Percentiles rank a stretch among this genome's conserved stretches.
phyloP scores from a whole-genome alignment of 352 stramenopile genomes.

The Pythium periplocum region DNA sequence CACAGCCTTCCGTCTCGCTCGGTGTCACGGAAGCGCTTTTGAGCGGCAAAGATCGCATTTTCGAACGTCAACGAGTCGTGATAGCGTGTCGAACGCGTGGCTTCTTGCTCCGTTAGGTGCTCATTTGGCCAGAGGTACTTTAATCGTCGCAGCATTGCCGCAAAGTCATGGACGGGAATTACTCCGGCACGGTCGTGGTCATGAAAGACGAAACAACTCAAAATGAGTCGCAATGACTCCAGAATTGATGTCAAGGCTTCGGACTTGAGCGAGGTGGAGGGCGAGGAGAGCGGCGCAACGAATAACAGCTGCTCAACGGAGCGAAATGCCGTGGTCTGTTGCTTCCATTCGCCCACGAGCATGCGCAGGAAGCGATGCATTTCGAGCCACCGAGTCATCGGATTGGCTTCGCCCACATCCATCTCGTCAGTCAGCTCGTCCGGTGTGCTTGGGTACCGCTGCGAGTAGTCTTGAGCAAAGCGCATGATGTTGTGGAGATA shows the following conservation, averaged over 20 bases:
- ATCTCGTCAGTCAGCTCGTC: neutral
- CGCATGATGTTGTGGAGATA: constrained; percentile 54
- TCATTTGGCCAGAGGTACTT: constrained; percentile 65
- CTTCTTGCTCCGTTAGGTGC: constrained; percentile 28
- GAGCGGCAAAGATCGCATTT: constrained; percentile 36
- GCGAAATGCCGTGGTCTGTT: constrained; percentile 53
- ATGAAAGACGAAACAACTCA: constrained; percentile 74
- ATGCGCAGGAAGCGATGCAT: constrained; percentile 59
- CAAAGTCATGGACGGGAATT: constrained; percentile 44
- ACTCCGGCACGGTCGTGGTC: constrained; percentile 54
- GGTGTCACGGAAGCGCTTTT: constrained; percentile 42
- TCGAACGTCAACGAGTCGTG: constrained; percentile 46
- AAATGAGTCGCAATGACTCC: constrained; percentile 52
- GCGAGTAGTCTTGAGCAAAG: constrained; percentile 48
- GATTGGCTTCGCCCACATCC: neutral
- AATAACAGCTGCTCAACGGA: constrained; percentile 46
- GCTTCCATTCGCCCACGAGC: constrained; percentile 66
- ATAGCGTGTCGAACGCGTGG: constrained; percentile 12
- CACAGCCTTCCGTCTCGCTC: constrained; percentile 59
- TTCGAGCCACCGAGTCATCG: constrained; percentile 39
- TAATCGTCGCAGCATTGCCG: constrained; percentile 41
- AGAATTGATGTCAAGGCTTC: constrained; percentile 12
- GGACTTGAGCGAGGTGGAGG: neutral
- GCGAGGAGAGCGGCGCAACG: constrained; percentile 17
- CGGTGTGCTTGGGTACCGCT: constrained; percentile 19